phyloP scores from a whole-genome alignment of 2,329 filamentous ascomycete species.

The Fusarium sp. region DNA sequence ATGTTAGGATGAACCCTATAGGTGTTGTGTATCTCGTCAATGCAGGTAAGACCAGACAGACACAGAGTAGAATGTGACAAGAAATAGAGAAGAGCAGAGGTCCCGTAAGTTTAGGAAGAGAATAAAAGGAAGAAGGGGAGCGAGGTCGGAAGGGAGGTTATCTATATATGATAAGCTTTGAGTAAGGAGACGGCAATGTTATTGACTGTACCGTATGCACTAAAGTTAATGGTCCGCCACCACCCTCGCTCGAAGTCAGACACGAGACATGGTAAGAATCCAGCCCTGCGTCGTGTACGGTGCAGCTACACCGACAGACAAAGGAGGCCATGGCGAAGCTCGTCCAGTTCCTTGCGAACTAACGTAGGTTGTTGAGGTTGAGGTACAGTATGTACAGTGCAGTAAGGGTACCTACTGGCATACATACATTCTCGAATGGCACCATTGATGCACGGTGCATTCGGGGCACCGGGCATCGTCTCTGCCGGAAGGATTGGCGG shows the following conservation, averaged over 20 bases:
- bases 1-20: neutral
- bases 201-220: slow-evolving; percentile 8
- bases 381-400: slow-evolving; percentile 5
- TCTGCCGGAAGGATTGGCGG: slow-evolving; percentile 34
- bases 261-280: slow-evolving; percentile 4
- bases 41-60: neutral
- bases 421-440: slow-evolving; percentile 32
- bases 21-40: neutral
- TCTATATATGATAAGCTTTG: slow-evolving; percentile 33
- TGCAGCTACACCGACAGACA: slow-evolving; percentile 31
- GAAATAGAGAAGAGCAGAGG: slow-evolving; percentile 4
- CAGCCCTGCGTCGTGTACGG: slow-evolving; percentile 27
- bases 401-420: slow-evolving; percentile 16
- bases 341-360: slow-evolving; percentile 19
- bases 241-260: slow-evolving; percentile 15
- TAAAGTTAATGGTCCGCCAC: slow-evolving; percentile 16
- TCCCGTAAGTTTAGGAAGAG: slow-evolving; percentile 9
- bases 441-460: slow-evolving; percentile 39
- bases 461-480: slow-evolving; percentile 15
- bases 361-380: slow-evolving; percentile 14
- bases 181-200: slow-evolving; percentile 14
- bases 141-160: slow-evolving; percentile 21
- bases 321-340: slow-evolving; percentile 24
- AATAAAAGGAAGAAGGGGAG: neutral
- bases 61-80: neutral